A percentile compares a stretch with the other conserved stretches of the same genome.
phyloP scores from a whole-genome alignment of 805 yeast species.

The Komagataella phaffii region DNA sequence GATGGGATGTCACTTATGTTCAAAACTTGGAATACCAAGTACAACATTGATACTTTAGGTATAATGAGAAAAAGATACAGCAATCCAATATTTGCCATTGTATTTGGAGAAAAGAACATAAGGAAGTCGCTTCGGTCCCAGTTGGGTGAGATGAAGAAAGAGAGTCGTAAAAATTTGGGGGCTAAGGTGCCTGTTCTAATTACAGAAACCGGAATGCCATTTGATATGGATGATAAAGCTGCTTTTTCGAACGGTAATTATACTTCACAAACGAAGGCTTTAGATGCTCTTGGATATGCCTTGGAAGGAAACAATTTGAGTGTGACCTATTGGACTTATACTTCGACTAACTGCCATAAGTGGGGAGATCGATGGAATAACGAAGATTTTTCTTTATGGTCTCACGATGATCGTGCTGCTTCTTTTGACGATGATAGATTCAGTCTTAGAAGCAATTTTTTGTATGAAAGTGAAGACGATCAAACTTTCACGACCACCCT shows the following conservation, averaged over 20 bases:
- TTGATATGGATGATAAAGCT: slow-evolving; percentile 76
- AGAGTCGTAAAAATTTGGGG: slow-evolving; percentile 53
- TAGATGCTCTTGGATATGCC: slow-evolving; percentile 73
- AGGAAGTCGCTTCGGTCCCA: slow-evolving; percentile 61
- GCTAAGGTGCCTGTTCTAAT: slow-evolving; percentile 54
- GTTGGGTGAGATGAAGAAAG: slow-evolving; percentile 49
- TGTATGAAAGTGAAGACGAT: background rate
- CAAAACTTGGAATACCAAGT: slow-evolving; percentile 72
- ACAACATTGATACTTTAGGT: slow-evolving; percentile 84
- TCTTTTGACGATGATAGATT: background rate
- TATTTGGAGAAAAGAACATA: slow-evolving; percentile 71
- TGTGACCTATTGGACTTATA: slow-evolving; percentile 81
- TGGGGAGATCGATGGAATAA: slow-evolving; percentile 93
- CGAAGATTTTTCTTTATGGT: slow-evolving; percentile 87
- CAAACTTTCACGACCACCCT: background rate
- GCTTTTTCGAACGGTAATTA: slow-evolving; percentile 61
- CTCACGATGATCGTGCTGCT: slow-evolving; percentile 36
- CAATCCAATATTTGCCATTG: slow-evolving; percentile 63
- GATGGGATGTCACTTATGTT: slow-evolving; percentile 92
- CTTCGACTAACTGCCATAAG: slow-evolving; percentile 55
- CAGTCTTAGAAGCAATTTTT: background rate
- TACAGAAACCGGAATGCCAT: slow-evolving; percentile 97
- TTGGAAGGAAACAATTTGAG: slow-evolving; percentile 61
- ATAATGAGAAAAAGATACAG: slow-evolving; percentile 66
- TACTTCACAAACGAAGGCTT: slow-evolving; percentile 62